Evolutionary conservation across 2,329 filamentous ascomycete genomes (phyloP), one percentile per base, ranked within the genome.

Genomic region (Lecanoromycetidae sp.): DNA sequence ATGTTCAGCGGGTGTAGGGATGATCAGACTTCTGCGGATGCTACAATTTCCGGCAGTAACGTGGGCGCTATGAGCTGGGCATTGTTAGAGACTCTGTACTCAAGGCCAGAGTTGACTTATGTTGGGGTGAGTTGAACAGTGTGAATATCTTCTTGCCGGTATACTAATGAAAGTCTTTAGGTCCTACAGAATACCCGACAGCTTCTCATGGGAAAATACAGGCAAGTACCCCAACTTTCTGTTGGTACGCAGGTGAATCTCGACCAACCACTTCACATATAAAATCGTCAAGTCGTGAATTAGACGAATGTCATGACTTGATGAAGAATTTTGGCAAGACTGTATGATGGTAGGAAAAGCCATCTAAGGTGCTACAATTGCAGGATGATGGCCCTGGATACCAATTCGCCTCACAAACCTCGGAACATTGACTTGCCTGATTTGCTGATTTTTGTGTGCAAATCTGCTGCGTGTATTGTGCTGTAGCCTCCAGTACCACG

Each of bases 1-100:
- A 74, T 74, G 71, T 71, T 71, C 44, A 63, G 58, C 27, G 71
- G 71, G 2, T 74, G 71, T 50, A 61, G 64, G 40, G 71, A 74
- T 55, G 69, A 73, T 39, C 70, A 74, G 57, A 74, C 71, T 1
- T 66, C 62, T 43, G 71, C 71, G 15, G 69, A 71, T 60, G 68
- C 69, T 10, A 61, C 57, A 15, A 73, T 73, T 32, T 56, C 60
- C 10, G 70, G 46, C 4, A 32, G 6, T 10, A 25, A 29, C 9
- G 29, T 30, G 1, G 70, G 69, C 0, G 69, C 69, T 0, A 71
- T 71, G 69, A 67, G 62, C 17, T 71, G 66, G 66, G 68, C 68
- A 1, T 70, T 71, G 43, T 54, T 71, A 37, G 62, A 71, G 52
- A 60, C 60, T 4, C 68, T 70, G 63, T 66, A 63, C 52, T 53